Evolutionary conservation across 129 eudicot genomes (phyloP).

Genomic region (Sambucus nigra): DNA sequence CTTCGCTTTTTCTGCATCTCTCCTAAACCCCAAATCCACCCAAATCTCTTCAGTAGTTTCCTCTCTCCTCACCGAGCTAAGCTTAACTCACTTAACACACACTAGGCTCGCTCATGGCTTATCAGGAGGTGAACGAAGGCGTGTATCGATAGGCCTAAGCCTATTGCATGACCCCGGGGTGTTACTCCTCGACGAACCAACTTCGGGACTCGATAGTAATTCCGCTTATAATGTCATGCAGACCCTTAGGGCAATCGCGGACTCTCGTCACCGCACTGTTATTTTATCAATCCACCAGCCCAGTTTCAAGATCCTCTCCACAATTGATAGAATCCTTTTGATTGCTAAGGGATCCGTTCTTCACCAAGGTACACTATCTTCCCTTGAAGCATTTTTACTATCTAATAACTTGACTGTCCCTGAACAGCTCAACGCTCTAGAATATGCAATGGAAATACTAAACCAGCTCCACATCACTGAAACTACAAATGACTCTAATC

Average conservation of each 20-base stretch:
- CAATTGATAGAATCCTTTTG: conserved; percentile 55
- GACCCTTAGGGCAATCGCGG: conserved; percentile 51
- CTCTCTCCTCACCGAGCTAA: conserved; percentile 51
- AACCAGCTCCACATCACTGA: conserved; percentile 32
- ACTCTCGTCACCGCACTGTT: conserved; percentile 50
- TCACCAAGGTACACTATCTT: conserved; percentile 63
- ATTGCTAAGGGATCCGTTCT: conserved; percentile 67
- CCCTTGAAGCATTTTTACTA: conserved; percentile 39
- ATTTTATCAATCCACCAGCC: conserved; percentile 90
- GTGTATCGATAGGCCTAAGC: conserved; percentile 83
- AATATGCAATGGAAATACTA: conserved; percentile 90
- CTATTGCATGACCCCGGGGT: conserved; percentile 83
- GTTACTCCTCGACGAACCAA: conserved; percentile 81
- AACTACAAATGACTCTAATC: conserved; percentile 2
- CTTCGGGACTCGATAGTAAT: conserved; percentile 85
- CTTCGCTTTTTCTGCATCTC: conserved; percentile 59
- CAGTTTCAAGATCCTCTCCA: conserved; percentile 76
- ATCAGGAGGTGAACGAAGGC: conserved; percentile 80
- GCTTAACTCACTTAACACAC: conserved; percentile 52
- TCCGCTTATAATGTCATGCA: conserved; percentile 85
- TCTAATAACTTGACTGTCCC: conserved; percentile 66
- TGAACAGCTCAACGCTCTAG: conserved; percentile 83
- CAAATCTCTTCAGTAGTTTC: conserved; percentile 27
- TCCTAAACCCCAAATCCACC: conserved; percentile 47
- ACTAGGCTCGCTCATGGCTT: conserved; percentile 37